Base-by-base conservation (phyloP, 2,329 filamentous ascomycete species). In the Nannizziopsis barbatae region DNA sequence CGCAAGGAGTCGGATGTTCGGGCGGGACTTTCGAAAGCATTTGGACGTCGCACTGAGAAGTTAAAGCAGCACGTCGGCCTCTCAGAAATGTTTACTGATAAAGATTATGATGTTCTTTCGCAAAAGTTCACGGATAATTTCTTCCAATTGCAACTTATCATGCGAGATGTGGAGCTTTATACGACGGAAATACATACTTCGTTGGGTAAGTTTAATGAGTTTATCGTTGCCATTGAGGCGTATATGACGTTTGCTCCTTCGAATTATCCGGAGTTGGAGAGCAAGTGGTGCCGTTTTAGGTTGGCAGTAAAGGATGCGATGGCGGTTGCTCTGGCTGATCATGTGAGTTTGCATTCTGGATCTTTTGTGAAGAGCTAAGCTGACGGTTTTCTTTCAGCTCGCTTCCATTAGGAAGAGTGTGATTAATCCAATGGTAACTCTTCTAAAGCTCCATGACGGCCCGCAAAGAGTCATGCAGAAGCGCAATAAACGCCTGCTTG, bases 121-220 rank as follows among this genome's bases (percentile, higher is more conserved):
- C 86, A 95, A 61, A 86, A 81, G 59, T 96, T 95, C 59, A 83
- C 86, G 30, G 87, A 94, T 53, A 89, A 95, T 63, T 95, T 88
- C 65, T 82, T 95, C 53, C 84, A 90, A 52, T 71, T 96, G 22
- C 90, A 96, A 61, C 84, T 98, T 35, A 86, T 95, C 37, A 80
- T 93, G 60, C 81, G 89, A 50, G 92, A 96, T 63, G 84, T 95
- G n/a, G 87, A 95, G 60, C 87, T 83, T 58, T 96, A 96, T 64
- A 82, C 87, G 3, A 78, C 83, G n/a, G 82, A 89, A 49, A 80
- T 86, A 2, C 79, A 84, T 7, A 77, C 77, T n/a, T 87, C 86
- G 54, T 83, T 95, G 43, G 79, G 84, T 50, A 82, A 86, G 55
- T 88, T 94, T 58, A 76, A 88, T 42, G 81, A 86, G 52, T 84